Evolutionary conservation across 169 alveolate genomes (phyloP).

Genomic region (Sarcocystis neurona): DNA sequence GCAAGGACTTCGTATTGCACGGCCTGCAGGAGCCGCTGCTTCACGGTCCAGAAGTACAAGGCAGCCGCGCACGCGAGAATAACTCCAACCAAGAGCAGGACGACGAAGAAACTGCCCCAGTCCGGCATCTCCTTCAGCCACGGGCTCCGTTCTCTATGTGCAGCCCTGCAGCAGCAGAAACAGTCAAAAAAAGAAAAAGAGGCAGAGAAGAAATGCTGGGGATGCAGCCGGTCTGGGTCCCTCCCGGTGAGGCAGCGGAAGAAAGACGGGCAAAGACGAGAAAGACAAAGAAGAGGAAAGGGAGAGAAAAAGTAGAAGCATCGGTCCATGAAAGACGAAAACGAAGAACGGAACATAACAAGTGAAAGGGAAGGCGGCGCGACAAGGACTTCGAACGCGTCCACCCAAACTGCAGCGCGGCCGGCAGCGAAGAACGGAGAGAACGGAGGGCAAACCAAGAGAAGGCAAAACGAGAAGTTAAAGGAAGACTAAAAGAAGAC

Average conservation of each 20-base stretch:
- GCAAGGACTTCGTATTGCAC: conserved; percentile 49
- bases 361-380: no score
- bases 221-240: not conserved
- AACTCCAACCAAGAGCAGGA: conserved; percentile 40
- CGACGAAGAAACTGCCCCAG: conserved; percentile 38
- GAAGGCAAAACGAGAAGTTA: no score
- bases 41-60: conserved; percentile 44
- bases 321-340: no score
- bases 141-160: conserved; percentile 52
- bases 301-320: no score
- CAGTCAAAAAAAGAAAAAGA: not conserved
- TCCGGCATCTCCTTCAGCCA: conserved; percentile 52
- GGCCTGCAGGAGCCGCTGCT: conserved; percentile 39
- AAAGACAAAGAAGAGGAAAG: no score
- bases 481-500: no score
- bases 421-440: no score
- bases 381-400: no score
- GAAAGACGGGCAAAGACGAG: no score
- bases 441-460: no score
- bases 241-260: no score
- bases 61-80: conserved; percentile 28
- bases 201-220: not conserved
- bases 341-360: no score
- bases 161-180: conserved; percentile 37
- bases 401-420: conserved; percentile 14